These are phyloP conservation scores for Hyaloscypha bicolor DNA, from an alignment of 495 filamentous ascomycete species.

Conservation along the genomic window DNA sequence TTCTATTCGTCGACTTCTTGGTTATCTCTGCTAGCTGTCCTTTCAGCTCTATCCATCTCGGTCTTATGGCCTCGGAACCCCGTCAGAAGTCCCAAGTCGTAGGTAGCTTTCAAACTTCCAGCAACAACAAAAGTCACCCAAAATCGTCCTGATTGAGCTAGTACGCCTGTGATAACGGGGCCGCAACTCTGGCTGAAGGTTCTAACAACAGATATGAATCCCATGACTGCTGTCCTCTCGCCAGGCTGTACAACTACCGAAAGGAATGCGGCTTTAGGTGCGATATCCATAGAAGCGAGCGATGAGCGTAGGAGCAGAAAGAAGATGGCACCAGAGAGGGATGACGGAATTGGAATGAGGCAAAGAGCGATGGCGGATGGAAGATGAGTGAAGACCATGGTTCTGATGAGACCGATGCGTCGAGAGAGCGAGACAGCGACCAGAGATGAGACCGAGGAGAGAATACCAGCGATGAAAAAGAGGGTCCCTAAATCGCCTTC, in stretches of 20 bases:
- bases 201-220: constrained; percentile 68
- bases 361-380: constrained; percentile 74
- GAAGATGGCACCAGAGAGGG: constrained; percentile 55
- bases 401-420: constrained; percentile 62
- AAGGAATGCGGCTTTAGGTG: constrained; percentile 78
- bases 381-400: constrained; percentile 87
- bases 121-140: constrained; percentile 74
- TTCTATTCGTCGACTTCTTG: neutral
- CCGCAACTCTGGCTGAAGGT: constrained; percentile 64
- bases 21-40: neutral
- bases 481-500: constrained; percentile 71
- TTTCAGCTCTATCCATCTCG: constrained; percentile 14
- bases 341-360: constrained; percentile 63
- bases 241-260: constrained; percentile 68
- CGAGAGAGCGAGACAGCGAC: constrained; percentile 75
- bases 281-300: constrained; percentile 79
- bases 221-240: constrained; percentile 81
- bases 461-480: constrained; percentile 65
- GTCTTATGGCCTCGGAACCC: constrained; percentile 52
- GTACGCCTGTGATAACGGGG: constrained; percentile 68
- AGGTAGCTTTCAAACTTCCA: constrained; percentile 66
- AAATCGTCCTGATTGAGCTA: constrained; percentile 63
- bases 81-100: constrained; percentile 72
- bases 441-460: constrained; percentile 67
- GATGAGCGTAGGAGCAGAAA: constrained; percentile 72